Evolutionary conservation across 2,329 filamentous ascomycete genomes (phyloP).

Genomic region (Penicillium italicum): DNA sequence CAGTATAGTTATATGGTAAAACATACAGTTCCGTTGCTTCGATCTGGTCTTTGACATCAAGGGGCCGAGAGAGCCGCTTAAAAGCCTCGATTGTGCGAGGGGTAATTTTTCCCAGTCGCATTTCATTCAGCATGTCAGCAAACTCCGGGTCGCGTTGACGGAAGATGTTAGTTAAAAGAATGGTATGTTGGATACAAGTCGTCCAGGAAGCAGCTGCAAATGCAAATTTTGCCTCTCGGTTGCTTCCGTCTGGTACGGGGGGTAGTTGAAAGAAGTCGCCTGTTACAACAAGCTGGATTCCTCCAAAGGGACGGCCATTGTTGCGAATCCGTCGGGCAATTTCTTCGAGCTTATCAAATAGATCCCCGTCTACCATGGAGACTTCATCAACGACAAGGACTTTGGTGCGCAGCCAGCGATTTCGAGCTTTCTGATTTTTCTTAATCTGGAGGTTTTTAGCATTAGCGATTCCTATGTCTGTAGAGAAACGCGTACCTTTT

Average conservation of each 20-base stretch:
- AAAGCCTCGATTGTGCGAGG: slow-evolving; percentile 75
- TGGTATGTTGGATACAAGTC: slow-evolving; percentile 91
- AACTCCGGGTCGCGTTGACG: slow-evolving; percentile 90
- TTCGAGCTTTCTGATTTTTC: slow-evolving; percentile 80
- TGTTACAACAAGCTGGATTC: slow-evolving; percentile 92
- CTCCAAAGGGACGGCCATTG: slow-evolving; percentile 88
- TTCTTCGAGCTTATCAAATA: slow-evolving; percentile 92
- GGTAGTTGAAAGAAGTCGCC: slow-evolving; percentile 98
- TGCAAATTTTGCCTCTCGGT: slow-evolving; percentile 75
- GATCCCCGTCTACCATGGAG: slow-evolving; percentile 95
- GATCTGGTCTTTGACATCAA: slow-evolving; percentile 69
- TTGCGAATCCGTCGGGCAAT: slow-evolving; percentile 83
- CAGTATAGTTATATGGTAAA: background rate
- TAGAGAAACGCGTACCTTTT: slow-evolving; percentile 53
- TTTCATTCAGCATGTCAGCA: slow-evolving; percentile 94
- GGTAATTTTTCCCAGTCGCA: slow-evolving; percentile 81
- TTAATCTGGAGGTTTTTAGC: slow-evolving; percentile 55
- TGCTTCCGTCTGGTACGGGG: slow-evolving; percentile 73
- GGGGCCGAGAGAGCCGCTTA: slow-evolving; percentile 64
- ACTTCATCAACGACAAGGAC: slow-evolving; percentile 90
- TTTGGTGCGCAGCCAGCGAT: slow-evolving; percentile 83
- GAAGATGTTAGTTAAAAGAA: slow-evolving; percentile 92
- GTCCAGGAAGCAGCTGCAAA: slow-evolving; percentile 92
- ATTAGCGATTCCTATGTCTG: background rate
- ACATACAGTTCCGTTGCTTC: slow-evolving; percentile 77